Percentiles rank a stretch among this genome's conserved stretches.
These are phyloP conservation scores for Wickerhamiella qilinensis DNA, from an alignment of 805 yeast genomes.

Conservation along the genomic window DNA sequence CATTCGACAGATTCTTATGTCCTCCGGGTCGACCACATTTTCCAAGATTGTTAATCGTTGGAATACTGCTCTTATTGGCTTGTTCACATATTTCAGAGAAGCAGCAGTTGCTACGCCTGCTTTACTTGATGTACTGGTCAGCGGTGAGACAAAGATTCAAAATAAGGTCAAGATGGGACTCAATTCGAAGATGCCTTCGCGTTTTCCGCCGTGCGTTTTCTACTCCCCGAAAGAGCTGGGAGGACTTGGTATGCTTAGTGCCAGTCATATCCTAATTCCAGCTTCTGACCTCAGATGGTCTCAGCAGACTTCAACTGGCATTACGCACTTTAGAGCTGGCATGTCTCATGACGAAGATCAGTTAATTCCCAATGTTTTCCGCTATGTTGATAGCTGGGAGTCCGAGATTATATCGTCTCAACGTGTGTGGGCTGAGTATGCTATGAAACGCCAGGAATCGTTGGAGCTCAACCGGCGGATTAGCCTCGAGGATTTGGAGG, in stretches of 20 bases:
- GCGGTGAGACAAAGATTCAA: constrained; percentile 84
- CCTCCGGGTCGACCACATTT: constrained; percentile 90
- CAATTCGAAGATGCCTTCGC: constrained; percentile 94
- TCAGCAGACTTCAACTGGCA: constrained; percentile 83
- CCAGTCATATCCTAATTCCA: constrained; percentile 89
- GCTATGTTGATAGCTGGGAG: constrained; percentile 93
- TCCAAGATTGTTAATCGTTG: constrained; percentile 88
- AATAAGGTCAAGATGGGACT: constrained; percentile 87
- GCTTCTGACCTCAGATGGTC: constrained; percentile 87
- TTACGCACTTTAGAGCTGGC: constrained; percentile 87
- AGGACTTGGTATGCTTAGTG: constrained; percentile 95
- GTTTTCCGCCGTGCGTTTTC: constrained; percentile 97
- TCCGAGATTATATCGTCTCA: constrained; percentile 88
- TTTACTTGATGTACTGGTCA: constrained; percentile 66
- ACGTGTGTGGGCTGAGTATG: constrained; percentile 96
- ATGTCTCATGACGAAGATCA: constrained; percentile 59
- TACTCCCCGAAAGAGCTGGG: constrained; percentile 96
- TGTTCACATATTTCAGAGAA: constrained; percentile 83
- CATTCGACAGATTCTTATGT: constrained; percentile 79
- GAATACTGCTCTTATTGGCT: constrained; percentile 79
- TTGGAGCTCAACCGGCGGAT: constrained; percentile 67
- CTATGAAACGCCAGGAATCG: constrained; percentile 78
- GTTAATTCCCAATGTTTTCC: constrained; percentile 79
- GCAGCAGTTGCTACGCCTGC: constrained; percentile 75
- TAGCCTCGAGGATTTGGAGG: constrained; percentile 86